phyloP scores from a whole-genome alignment of 257 asterid species.

The Gentiana straminea region DNA sequence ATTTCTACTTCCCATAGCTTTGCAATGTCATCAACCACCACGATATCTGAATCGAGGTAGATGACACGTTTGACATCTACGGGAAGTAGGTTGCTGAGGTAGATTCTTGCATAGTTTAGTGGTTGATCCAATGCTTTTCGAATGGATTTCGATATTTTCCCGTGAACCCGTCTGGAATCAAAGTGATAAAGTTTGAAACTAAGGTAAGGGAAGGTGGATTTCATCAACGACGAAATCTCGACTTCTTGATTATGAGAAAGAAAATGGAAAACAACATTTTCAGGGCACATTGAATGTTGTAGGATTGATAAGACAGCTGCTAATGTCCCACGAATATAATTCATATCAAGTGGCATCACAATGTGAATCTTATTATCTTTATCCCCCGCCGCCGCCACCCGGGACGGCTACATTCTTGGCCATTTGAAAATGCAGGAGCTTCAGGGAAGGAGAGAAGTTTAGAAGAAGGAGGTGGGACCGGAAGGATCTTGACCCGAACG shows the following conservation, averaged over 20 bases:
- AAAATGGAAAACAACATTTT: conserved; percentile 60
- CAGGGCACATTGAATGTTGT: conserved; percentile 79
- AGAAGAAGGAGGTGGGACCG: conserved; percentile 11
- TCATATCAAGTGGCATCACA: conserved; percentile 71
- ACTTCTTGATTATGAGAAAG: conserved; percentile 26
- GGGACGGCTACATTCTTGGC: conserved; percentile 27
- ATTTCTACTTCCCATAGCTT: conserved; percentile 64
- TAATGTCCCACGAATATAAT: conserved; percentile 72
- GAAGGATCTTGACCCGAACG: conserved; percentile 38
- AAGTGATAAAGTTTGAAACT: conserved; percentile 46
- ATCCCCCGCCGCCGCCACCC: background rate
- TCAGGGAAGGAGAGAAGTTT: conserved; percentile 41
- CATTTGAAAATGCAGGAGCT: conserved; percentile 77
- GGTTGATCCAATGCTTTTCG: conserved; percentile 80
- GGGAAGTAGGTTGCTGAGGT: conserved; percentile 58
- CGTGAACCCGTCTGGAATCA: conserved; percentile 47
- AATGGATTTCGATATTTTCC: conserved; percentile 63
- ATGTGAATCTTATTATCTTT: conserved; percentile 30
- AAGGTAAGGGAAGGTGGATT: conserved; percentile 71
- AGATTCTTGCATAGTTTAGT: conserved; percentile 67
- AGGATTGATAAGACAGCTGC: conserved; percentile 69
- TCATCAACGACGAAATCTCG: conserved; percentile 27
- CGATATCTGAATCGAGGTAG: conserved; percentile 62
- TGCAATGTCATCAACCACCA: conserved; percentile 66
- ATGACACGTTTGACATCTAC: conserved; percentile 42